phyloP scores from a whole-genome alignment of 495 filamentous ascomycete species.

The Trichocladium uniseriatum region DNA sequence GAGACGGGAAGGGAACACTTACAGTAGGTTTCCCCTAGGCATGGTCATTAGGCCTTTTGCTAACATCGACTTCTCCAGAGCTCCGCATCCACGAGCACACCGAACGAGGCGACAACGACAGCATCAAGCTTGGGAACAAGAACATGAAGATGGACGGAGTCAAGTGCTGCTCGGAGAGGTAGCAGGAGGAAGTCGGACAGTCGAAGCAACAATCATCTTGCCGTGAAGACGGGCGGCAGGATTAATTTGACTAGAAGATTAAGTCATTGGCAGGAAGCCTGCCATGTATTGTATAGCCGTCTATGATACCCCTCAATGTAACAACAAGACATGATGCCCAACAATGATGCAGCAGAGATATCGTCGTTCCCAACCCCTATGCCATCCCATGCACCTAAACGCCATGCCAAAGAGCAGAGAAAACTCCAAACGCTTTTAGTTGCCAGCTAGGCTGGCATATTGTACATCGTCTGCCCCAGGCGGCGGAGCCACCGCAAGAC shows the following conservation, averaged over 20 bases:
- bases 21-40: conserved; percentile 43
- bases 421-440: conserved; percentile 46
- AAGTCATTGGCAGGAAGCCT: conserved; percentile 11
- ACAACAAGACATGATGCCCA: conserved; percentile 16
- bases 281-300: conserved; percentile 20
- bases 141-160: conserved; percentile 37
- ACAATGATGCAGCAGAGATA: conserved; percentile 10
- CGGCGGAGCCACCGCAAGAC: conserved; percentile 59
- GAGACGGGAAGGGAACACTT: conserved; percentile 49
- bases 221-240: not conserved
- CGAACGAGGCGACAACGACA: conserved; percentile 87
- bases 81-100: conserved; percentile 83
- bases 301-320: conserved; percentile 29
- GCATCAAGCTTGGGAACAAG: conserved; percentile 51
- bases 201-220: too few relatives aligned
- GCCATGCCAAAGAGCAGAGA: conserved; percentile 35
- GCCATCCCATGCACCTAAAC: conserved; percentile 27
- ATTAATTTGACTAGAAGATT: conserved; percentile 2
- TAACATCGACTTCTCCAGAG: conserved; percentile 38
- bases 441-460: conserved; percentile 78
- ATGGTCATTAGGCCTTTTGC: not conserved
- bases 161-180: conserved; percentile 34
- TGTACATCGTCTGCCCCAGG: conserved; percentile 73
- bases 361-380: conserved; percentile 15
- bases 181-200: conserved; percentile 9